A percentile compares a stretch with the other conserved stretches of the same genome.
Evolutionary conservation across 2,329 filamentous ascomycete species (phyloP).

Genomic region (Venturia nashicola): DNA sequence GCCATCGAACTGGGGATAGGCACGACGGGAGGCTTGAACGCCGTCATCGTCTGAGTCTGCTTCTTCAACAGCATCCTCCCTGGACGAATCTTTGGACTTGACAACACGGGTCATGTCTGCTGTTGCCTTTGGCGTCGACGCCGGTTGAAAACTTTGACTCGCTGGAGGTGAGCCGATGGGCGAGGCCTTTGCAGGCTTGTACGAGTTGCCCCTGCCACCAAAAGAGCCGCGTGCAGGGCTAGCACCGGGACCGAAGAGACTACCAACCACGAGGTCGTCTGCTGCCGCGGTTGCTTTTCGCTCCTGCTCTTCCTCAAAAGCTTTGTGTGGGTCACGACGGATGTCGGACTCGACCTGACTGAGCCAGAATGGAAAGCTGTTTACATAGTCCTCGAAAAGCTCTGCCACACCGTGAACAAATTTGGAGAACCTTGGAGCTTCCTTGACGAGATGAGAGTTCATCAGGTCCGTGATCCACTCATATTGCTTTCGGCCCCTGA

Average conservation of each 20-base stretch:
- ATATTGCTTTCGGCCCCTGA: slow-evolving; percentile 56
- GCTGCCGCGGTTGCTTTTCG: slow-evolving; percentile 68
- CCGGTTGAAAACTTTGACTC: slow-evolving; percentile 14
- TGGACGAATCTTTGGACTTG: slow-evolving; percentile 15
- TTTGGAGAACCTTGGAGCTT: slow-evolving; percentile 85
- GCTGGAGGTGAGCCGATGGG: slow-evolving; percentile 34
- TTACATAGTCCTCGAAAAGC: slow-evolving; percentile 88
- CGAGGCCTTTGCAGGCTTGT: slow-evolving; percentile 53
- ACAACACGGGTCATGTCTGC: slow-evolving; percentile 13
- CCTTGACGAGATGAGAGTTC: slow-evolving; percentile 81
- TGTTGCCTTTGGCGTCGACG: slow-evolving; percentile 12
- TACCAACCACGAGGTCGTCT: slow-evolving; percentile 81
- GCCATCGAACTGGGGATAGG: slow-evolving; percentile 38
- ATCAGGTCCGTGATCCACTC: slow-evolving; percentile 89
- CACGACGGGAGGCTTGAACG: slow-evolving; percentile 19
- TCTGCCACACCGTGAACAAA: slow-evolving; percentile 89
- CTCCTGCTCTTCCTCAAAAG: slow-evolving; percentile 85
- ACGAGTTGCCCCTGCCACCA: slow-evolving; percentile 18
- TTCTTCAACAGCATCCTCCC: slow-evolving; percentile 21
- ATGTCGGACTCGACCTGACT: slow-evolving; percentile 88
- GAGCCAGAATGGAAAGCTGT: slow-evolving; percentile 93
- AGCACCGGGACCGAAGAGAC: slow-evolving; percentile 47
- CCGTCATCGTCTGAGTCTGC: slow-evolving; percentile 40
- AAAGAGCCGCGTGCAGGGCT: slow-evolving; percentile 9
- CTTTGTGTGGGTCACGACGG: slow-evolving; percentile 77